A percentile compares a stretch with the other conserved stretches of the same genome.
Conservation (phyloP, 176 grass and related monocot genomes). For the Miscanthus lutarioriparius region DNA sequence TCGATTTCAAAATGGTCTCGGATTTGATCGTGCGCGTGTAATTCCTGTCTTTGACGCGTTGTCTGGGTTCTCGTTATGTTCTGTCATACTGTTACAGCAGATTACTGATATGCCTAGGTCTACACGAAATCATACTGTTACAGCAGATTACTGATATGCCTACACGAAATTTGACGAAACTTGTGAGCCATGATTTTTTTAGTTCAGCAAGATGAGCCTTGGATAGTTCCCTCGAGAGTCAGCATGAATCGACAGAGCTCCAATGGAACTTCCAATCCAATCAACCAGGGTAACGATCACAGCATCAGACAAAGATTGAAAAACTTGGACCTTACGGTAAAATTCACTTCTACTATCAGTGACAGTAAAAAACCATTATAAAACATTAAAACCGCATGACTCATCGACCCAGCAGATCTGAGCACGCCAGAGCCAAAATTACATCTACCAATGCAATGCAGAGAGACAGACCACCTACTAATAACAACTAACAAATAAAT, state of each 20-base stretch:
- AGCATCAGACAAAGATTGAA: not conserved
- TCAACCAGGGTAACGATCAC: not conserved
- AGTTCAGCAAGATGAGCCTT: too few species aligned
- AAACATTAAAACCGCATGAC: not conserved
- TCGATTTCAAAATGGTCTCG: constrained; percentile 18
- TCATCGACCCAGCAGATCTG: not conserved
- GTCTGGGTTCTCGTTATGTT: not conserved
- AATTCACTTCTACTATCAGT: not conserved
- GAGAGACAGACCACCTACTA: not conserved
- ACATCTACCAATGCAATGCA: not conserved
- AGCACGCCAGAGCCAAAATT: too few species aligned
- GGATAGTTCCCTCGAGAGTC: too few species aligned
- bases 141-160: not conserved
- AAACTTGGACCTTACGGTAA: not conserved
- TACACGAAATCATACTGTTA: not conserved
- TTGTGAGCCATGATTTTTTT: too few species aligned
- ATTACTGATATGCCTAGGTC: not conserved
- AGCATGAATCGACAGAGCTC: not conserved
- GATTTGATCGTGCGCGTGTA: not conserved
- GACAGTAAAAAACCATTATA: not conserved
- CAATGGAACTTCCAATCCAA: not conserved
- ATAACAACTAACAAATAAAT: too few species aligned
- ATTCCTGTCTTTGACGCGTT: not conserved
- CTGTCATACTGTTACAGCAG: not conserved
- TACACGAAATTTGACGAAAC: too few species aligned